These are phyloP conservation scores for Chytriomyces confervae DNA, from an alignment of 192 early-diverging fungal genomes.

Conservation along the genomic window DNA sequence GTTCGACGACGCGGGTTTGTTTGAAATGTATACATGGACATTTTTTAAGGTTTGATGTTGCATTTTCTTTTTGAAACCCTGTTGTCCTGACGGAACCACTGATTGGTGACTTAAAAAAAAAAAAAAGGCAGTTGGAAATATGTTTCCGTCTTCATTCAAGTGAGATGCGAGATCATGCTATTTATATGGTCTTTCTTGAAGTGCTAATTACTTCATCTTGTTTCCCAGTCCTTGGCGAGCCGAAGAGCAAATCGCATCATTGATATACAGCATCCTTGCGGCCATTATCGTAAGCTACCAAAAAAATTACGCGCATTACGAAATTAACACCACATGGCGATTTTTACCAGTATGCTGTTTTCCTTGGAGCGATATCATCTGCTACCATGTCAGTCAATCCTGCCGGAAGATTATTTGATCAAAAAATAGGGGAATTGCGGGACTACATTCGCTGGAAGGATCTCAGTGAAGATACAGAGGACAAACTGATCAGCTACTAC, in stretches of 20 bases:
- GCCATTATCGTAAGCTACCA: conserved; percentile 1
- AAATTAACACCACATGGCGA: no score
- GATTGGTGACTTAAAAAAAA: conserved; percentile 10
- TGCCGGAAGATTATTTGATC: conserved; percentile 19
- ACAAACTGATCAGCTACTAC: conserved; percentile 37
- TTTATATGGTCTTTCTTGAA: no score
- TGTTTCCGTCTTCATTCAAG: conserved; percentile 31
- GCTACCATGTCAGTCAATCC: conserved; percentile 26
- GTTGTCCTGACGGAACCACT: neutral
- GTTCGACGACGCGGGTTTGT: conserved; percentile 11
- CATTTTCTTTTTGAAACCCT: neutral
- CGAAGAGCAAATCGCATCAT: conserved; percentile 10
- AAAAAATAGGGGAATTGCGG: conserved; percentile 41
- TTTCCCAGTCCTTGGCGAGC: conserved; percentile 1
- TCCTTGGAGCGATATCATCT: conserved; percentile 32
- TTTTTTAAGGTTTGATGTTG: conserved; percentile 29
- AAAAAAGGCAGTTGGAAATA: conserved; percentile 19
- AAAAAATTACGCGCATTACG: no score
- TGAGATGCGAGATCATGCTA: neutral
- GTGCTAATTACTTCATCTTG: neutral
- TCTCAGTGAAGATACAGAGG: conserved; percentile 9
- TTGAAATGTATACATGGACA: conserved; percentile 42
- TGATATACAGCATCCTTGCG: conserved; percentile 2
- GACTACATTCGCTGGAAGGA: conserved; percentile 34
- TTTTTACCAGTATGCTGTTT: conserved; percentile 9